Base-by-base conservation (phyloP, 108 stramenopile genomes). In the Cyclostephanos tholiformis region DNA sequence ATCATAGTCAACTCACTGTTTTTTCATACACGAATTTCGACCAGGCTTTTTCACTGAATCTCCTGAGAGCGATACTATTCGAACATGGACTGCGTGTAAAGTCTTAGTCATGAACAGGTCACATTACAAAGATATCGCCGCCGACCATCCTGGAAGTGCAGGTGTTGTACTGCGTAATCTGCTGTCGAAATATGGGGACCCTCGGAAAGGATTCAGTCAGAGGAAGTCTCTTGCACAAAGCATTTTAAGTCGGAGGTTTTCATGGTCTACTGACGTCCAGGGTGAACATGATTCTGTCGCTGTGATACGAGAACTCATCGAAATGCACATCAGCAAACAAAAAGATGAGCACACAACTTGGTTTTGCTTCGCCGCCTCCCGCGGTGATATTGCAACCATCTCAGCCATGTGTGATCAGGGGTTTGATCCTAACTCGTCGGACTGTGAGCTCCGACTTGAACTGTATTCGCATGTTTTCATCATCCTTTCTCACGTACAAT, bases 331-430 rank as follows among this genome's bases (percentile, higher is more conserved):
- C 62, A 49, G 62, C 43, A 85, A 84, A 44, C 82, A 86, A 57
- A 39, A 67, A 23, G 89, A 91, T 58, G 86, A 91, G 43, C 74
- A 91, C n/a, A 91, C 87, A 17, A 88, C 87, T 11, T 74, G 82
- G 36, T 67, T 91, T 48, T 63, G 86, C 9, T 88, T 85, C 63
- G 86, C 89, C 11, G 87, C 89, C 13, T 84, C 87, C 7, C 69
- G 89, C 39, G 86, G 85, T 27, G 89, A 91, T 57, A 84, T 83
- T 17, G 53, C 41, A 23, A 88, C 89, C 29, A 86, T 91, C 52
- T 26, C 79, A 4, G 70, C 85, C 10, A 87, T 91, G 85, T 88
- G 86, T 59, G 76, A 84, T 19, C 84, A 88, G 36, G 87, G 87
- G 25, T 91, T 91, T 69, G 86, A 91, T 63, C 86, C 89, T 11